Evolutionary conservation across 345 rosid species (phyloP), one percentile per base, ranked within the genome.

Genomic region (Eucalyptus pauciflora): DNA sequence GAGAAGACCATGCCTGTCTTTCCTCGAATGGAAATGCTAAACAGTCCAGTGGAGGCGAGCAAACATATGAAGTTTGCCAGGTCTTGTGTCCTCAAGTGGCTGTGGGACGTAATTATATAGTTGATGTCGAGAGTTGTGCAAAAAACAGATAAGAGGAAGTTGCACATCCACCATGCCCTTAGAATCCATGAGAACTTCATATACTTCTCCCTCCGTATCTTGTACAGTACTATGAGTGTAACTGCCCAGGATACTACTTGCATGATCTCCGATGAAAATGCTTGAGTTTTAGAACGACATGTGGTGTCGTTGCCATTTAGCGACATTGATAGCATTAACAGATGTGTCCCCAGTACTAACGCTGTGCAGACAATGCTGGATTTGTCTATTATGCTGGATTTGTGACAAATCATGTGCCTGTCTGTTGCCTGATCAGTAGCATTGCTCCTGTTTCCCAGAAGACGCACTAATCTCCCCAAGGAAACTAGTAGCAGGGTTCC

Each of bases 121-220:
- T 85, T 89, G 85, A 89, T 88, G 45, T 92, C 86, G 69, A 94
- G 88, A 88, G 92, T 91, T 4, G 91, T 88, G 90, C 93, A 83
- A 60, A 87, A 52, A 50, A 87, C 49, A 81, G 93, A 93, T 79
- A 95, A 81, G 31, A 93, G 79, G 96, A 96, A 96, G 93, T 93
- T 93, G 93, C 94, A 96, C 88, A 95, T 86, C 99, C 99, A 97
- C 99, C 99, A 97, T 80, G 93, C 90, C 90, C 99, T 94, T 88
- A 96, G 87, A 89, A 94, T 91, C 96, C 95, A 93, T 79, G 99
- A 96, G 88, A 94, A 94, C 89, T 90, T 93, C 62, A 79, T 51
- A 50, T 90, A 69, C 90, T 67, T 91, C 25, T 76, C 86, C 50
- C 81, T 88, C 24, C 87, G 93, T 43, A 93, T 91, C 91, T 89